phyloP scores from a whole-genome alignment of 2,329 filamentous ascomycete genomes.

The Thelonectria blattea region DNA sequence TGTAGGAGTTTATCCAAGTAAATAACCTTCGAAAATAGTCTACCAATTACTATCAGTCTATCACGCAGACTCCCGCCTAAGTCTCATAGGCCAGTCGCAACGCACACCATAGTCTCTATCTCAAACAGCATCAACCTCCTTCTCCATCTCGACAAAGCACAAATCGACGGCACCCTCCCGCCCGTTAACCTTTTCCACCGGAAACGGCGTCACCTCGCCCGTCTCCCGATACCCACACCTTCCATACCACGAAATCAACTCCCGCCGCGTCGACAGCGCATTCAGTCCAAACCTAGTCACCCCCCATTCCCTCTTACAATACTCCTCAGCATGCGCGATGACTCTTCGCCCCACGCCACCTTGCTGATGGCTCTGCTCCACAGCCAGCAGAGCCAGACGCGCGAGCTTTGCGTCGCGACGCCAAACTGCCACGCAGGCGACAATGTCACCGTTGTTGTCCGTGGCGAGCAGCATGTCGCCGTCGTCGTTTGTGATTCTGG shows the following conservation, averaged over 20 bases:
- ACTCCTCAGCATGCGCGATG: constrained; percentile 41
- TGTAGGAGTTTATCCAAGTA: no score
- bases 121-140: constrained; percentile 27
- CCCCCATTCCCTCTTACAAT: constrained; percentile 39
- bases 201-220: constrained; percentile 43
- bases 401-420: constrained; percentile 35
- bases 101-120: no score
- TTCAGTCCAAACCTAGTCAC: constrained; percentile 40
- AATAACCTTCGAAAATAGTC: no score
- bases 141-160: constrained; percentile 45
- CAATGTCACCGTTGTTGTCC: constrained; percentile 22
- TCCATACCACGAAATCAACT: constrained; percentile 46
- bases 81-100: no score
- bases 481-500: constrained; percentile 49
- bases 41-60: no score
- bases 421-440: constrained; percentile 39
- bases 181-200: constrained; percentile 28
- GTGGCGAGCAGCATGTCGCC: constrained; percentile 41
- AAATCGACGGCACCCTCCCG: constrained; percentile 38
- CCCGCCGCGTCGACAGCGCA: constrained; percentile 42
- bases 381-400: constrained; percentile 45
- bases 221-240: constrained; percentile 43
- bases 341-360: constrained; percentile 43
- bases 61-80: no score
- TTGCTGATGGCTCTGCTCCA: constrained; percentile 40